Evolutionary conservation across 1,284 basidiomycete species (phyloP).

Genomic region (Wallemia mellicola): DNA sequence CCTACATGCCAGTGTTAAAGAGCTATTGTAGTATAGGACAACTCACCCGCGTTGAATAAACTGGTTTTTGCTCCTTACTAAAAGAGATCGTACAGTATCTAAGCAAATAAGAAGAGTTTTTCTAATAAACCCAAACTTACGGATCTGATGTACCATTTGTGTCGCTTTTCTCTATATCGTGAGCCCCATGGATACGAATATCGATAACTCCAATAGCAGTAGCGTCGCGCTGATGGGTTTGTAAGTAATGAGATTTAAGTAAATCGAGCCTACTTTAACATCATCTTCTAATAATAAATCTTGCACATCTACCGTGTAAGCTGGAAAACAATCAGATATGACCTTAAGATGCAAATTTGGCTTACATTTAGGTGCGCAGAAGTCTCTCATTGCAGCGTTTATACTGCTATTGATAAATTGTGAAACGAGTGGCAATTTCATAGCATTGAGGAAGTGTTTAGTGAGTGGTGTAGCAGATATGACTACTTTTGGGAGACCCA

Average conservation of each 20-base stretch:
- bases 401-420: background rate
- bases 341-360: no score
- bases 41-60: background rate
- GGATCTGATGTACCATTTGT: background rate
- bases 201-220: background rate
- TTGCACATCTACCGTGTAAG: slow-evolving; percentile 1
- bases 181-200: background rate
- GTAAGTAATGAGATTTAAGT: no score
- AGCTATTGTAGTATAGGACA: background rate
- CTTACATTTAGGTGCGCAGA: background rate
- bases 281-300: background rate
- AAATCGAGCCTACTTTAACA: no score
- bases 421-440: background rate
- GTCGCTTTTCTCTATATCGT: background rate
- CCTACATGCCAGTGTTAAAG: background rate
- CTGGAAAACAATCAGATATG: no score
- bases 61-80: background rate
- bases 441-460: background rate
- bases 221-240: background rate
- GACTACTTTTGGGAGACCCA: background rate
- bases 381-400: background rate
- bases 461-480: background rate
- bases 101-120: no score
- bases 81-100: background rate
- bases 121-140: no score